Evolutionary conservation across 2,329 filamentous ascomycete species (phyloP), one percentile per base, ranked within the genome.

Genomic region (Hypomyces rosellus): DNA sequence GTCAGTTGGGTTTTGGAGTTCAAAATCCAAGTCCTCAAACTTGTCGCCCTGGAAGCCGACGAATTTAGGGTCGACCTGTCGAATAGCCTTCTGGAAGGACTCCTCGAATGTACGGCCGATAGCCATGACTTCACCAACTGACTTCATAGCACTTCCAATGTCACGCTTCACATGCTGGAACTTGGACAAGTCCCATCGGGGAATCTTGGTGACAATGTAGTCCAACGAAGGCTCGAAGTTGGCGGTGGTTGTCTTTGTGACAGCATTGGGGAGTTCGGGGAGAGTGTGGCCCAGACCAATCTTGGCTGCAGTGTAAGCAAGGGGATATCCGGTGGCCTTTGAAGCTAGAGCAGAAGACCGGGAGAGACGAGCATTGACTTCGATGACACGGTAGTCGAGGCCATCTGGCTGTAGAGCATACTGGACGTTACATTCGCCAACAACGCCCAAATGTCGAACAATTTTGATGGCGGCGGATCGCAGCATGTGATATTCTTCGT

Each of bases 401-500:
- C 92, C 92, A 73, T 96, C 91, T 14, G 93, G 93, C 71, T 96
- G 90, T 55, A 99, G 82, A 57, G 91, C 91, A 70, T 99, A 99
- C 73, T 97, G 92, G 34, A 96, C 91, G 69, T 99, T 99, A 73
- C 93, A 99, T 75, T 99, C 93, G 69, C 93, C 93, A 44, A 97
- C 92, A 46, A 99, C 93, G 59, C 92, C 92, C 58, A 99, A 79
- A 71, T 99, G 93, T 56, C 93, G 87, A 62, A 99, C 88, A 64
- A 99, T 96, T 79, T 97, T 97, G 77, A 97, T 96, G 43, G 93
- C 89, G 55, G 93, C 91, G 39, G 90, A 89, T 63, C 93, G 89
- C 61, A 99, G 88, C 93, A 99, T 97, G 77, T 99, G 91, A 70
- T 97, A 99, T 72, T 99, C 93, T 76, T 97, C 93, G 62, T 99